Evolutionary conservation across 2,329 filamentous ascomycete genomes (phyloP).

Genomic region (Elsinoe fawcettii): DNA sequence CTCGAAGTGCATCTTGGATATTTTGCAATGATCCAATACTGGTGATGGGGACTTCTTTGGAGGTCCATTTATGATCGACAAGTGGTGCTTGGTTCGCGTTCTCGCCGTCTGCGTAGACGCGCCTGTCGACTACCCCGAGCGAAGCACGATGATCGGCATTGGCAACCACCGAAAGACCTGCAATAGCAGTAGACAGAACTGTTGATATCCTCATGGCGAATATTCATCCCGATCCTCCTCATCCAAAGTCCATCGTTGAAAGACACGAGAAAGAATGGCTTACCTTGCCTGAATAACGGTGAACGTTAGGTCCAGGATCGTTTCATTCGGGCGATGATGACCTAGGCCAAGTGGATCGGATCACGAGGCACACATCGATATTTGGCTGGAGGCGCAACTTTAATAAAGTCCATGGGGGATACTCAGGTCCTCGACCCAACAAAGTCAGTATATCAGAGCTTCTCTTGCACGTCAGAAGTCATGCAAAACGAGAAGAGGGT

Average conservation of each 20-base stretch:
- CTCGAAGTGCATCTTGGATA: conserved; percentile 50
- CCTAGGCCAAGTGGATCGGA: neutral
- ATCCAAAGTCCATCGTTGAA: neutral
- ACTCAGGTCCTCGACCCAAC: neutral
- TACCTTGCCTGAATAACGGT: neutral
- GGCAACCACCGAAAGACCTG: neutral
- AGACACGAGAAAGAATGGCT: neutral
- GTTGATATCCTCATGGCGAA: neutral
- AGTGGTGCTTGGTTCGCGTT: neutral
- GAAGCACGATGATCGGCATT: neutral
- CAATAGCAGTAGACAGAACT: neutral
- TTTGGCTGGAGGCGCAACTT: neutral
- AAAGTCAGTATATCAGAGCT: no score
- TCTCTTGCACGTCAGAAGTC: no score
- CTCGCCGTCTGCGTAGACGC: neutral
- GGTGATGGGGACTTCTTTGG: neutral
- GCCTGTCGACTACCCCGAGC: neutral
- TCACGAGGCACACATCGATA: conserved; percentile 2
- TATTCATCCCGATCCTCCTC: neutral
- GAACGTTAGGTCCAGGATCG: neutral
- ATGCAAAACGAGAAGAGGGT: no score
- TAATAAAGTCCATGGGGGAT: neutral
- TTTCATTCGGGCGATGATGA: neutral
- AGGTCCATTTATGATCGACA: neutral
- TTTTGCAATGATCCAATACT: neutral